Evolutionary conservation across 73 alveolate genomes (phyloP).

Genomic region (Stentor coeruleus): DNA sequence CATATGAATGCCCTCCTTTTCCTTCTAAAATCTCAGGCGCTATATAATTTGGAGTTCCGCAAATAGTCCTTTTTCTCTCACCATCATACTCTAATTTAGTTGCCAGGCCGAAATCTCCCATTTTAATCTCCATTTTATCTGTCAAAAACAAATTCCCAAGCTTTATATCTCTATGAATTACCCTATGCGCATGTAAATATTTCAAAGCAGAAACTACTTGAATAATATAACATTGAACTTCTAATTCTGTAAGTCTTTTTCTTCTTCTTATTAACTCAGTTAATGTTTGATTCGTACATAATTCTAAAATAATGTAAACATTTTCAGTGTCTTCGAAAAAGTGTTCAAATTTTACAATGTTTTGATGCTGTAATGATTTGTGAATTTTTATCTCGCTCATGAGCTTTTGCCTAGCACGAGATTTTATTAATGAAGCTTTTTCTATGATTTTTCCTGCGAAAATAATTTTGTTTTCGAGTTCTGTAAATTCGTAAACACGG

Average conservation of each 20-base stretch:
- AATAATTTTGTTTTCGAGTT: conserved; percentile 55
- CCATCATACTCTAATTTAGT: conserved; percentile 72
- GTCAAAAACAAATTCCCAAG: conserved; percentile 63
- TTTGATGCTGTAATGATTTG: conserved; percentile 74
- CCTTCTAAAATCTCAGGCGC: conserved; percentile 85
- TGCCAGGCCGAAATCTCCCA: conserved; percentile 84
- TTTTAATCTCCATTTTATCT: conserved; percentile 66
- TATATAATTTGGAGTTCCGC: conserved; percentile 85
- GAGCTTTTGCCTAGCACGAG: conserved; percentile 68
- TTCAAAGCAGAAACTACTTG: conserved; percentile 51
- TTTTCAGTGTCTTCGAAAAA: conserved; percentile 91
- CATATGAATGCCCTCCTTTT: conserved; percentile 77
- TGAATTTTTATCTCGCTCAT: conserved; percentile 85
- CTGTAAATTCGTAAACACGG: conserved; percentile 59
- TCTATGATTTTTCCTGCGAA: conserved; percentile 82
- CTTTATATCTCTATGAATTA: conserved; percentile 71
- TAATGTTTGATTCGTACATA: conserved; percentile 81
- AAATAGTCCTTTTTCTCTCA: conserved; percentile 74
- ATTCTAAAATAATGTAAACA: conserved; percentile 83
- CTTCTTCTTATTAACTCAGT: conserved; percentile 65
- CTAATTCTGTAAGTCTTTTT: conserved; percentile 51
- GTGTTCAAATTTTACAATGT: conserved; percentile 90
- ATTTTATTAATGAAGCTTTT: conserved; percentile 63
- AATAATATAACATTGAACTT: conserved; percentile 45
- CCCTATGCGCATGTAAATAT: conserved; percentile 55